These are phyloP conservation scores for Daedaleopsis sinensis DNA, from an alignment of 768 basidiomycete species.

Conservation along the genomic window DNA sequence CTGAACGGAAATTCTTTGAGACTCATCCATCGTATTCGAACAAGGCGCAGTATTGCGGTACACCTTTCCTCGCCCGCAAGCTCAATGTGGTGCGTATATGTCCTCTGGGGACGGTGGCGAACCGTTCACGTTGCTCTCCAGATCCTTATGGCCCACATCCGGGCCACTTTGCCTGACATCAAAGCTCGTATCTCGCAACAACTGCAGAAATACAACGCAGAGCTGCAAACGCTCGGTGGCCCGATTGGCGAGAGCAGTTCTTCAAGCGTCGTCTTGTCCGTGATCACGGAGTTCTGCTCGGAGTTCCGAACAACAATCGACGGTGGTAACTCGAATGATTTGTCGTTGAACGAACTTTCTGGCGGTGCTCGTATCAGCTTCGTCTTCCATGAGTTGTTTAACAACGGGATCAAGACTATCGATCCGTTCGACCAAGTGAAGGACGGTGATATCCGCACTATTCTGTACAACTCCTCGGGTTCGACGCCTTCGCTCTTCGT, in stretches of 20 bases:
- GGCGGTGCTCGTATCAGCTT: conserved; percentile 99
- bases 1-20: conserved; percentile 93
- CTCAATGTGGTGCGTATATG: conserved; percentile 78
- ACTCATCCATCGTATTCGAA: conserved; percentile 90
- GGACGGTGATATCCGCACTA: conserved; percentile 95
- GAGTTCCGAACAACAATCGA: conserved; percentile 98
- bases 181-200: conserved; percentile 94
- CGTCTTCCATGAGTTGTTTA: conserved; percentile 98
- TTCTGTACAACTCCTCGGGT: conserved; percentile 98
- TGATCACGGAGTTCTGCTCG: conserved; percentile 97
- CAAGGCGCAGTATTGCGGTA: conserved; percentile 96
- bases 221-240: conserved; percentile 85
- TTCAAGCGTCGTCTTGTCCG: conserved; percentile 91
- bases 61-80: conserved; percentile 93
- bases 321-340: conserved; percentile 96
- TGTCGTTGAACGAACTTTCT: conserved; percentile 94
- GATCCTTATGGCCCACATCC: conserved; percentile 1
- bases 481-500: conserved; percentile 97
- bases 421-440: conserved; percentile 99
- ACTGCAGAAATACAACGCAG: conserved; percentile 84
- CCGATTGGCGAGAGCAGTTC: conserved; percentile 82
- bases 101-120: not conserved
- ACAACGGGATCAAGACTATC: conserved; percentile 92
- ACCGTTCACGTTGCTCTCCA: not conserved
- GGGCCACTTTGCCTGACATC: conserved; percentile 97